Evolutionary conservation across 1,284 basidiomycete genomes (phyloP).

Genomic region (Polyporus tsugae): DNA sequence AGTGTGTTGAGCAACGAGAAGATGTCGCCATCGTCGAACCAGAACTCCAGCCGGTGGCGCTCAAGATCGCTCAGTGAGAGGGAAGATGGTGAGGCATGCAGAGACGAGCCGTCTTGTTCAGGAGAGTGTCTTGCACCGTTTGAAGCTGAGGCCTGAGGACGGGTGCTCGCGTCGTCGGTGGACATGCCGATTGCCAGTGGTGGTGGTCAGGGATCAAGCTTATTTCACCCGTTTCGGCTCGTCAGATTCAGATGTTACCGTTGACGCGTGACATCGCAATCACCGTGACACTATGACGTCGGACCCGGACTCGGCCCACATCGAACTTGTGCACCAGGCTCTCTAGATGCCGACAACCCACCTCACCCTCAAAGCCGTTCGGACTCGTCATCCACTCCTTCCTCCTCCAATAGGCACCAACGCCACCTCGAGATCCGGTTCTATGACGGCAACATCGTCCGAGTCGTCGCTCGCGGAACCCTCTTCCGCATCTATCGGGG

Average conservation of each 20-base stretch:
- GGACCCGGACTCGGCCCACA: too few species aligned
- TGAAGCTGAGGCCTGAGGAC: too few species aligned
- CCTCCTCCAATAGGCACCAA: too few species aligned
- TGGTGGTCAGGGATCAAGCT: too few species aligned
- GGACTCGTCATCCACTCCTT: not conserved
- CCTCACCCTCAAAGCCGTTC: too few species aligned
- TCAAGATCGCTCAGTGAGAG: not conserved
- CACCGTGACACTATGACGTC: too few species aligned
- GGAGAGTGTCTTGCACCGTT: not conserved
- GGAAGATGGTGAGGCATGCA: not conserved
- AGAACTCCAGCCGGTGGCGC: not conserved
- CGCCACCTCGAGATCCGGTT: constrained; percentile 18
- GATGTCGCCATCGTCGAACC: constrained; percentile 31
- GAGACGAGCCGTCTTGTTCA: not conserved
- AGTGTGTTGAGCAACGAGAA: constrained; percentile 25
- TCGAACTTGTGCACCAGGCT: too few species aligned
- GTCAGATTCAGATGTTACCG: too few species aligned
- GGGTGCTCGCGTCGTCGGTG: not conserved
- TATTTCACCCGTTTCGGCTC: too few species aligned
- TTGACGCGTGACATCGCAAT: too few species aligned
- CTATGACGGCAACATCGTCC: constrained; percentile 33
- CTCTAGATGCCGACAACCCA: too few species aligned
- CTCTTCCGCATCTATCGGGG: constrained; percentile 30
- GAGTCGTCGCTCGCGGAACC: constrained; percentile 21
- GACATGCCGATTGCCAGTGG: too few species aligned